Percentiles rank a stretch among this genome's conserved stretches.
phyloP scores from a whole-genome alignment of 2,329 filamentous ascomycete species.

The Fusarium burgessii region DNA sequence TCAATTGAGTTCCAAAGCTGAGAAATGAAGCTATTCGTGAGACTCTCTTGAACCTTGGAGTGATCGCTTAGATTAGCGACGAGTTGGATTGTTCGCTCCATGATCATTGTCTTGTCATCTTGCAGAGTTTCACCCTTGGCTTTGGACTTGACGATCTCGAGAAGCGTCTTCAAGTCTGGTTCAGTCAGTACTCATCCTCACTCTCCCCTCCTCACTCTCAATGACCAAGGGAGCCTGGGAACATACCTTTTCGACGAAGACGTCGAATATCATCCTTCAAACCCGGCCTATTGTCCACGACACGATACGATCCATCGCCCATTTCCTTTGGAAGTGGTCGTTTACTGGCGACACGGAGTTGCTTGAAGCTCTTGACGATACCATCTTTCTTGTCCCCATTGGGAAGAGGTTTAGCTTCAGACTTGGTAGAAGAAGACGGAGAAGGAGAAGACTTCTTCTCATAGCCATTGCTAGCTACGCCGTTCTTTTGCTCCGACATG shows the following conservation, averaged over 20 bases:
- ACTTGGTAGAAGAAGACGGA: neutral
- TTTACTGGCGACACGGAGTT: constrained; percentile 61
- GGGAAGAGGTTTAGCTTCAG: neutral
- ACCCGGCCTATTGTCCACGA: constrained; percentile 58
- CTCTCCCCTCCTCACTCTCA: neutral
- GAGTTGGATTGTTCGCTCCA: constrained; percentile 79
- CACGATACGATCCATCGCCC: constrained; percentile 71
- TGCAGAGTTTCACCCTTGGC: constrained; percentile 70
- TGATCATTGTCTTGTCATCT: constrained; percentile 82
- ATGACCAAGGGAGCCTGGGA: too few relatives aligned
- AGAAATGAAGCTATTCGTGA: constrained; percentile 76
- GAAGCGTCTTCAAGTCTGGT: constrained; percentile 71
- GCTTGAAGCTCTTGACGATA: constrained; percentile 47
- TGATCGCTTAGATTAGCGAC: constrained; percentile 72
- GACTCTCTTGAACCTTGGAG: constrained; percentile 69
- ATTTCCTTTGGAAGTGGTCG: constrained; percentile 73
- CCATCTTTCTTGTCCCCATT: constrained; percentile 42
- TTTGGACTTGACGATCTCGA: constrained; percentile 71
- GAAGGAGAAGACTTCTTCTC: constrained; percentile 23
- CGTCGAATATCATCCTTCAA: constrained; percentile 42
- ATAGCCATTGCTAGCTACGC: constrained; percentile 41
- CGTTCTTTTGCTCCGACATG: constrained; percentile 46
- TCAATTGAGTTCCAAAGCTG: constrained; percentile 78
- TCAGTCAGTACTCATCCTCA: constrained; percentile 34
- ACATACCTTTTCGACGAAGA: constrained; percentile 36